These are phyloP conservation scores for Salix dunnii DNA, from an alignment of 345 rosid species.

Conservation along the genomic window DNA sequence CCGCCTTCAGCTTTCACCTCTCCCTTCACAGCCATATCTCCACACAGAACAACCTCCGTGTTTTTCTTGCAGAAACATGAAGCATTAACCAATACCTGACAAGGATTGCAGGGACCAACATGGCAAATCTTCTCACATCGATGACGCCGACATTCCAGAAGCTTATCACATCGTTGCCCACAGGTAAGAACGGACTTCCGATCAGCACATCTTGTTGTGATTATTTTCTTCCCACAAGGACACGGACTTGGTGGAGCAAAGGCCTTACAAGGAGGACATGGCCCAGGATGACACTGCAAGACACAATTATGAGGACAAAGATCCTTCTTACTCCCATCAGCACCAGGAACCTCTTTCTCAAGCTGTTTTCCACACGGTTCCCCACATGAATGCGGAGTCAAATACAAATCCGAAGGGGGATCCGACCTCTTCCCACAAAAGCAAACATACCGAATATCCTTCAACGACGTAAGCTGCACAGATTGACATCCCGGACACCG, in stretches of 20 bases:
- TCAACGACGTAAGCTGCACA: slow-evolving; percentile 67
- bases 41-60: slow-evolving; percentile 65
- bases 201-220: slow-evolving; percentile 88
- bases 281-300: slow-evolving; percentile 97
- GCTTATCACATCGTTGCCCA: slow-evolving; percentile 70
- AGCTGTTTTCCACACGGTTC: slow-evolving; percentile 95
- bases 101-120: slow-evolving; percentile 78
- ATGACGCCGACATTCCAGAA: slow-evolving; percentile 75
- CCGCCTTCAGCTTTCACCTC: slow-evolving; percentile 67
- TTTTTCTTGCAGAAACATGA: slow-evolving; percentile 81
- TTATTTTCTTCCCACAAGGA: slow-evolving; percentile 80
- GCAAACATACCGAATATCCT: slow-evolving; percentile 76
- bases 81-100: slow-evolving; percentile 62
- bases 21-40: slow-evolving; percentile 82
- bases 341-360: slow-evolving; percentile 43
- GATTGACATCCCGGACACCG: slow-evolving; percentile 96
- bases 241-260: slow-evolving; percentile 81
- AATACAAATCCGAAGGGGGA: slow-evolving; percentile 83
- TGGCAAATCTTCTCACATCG: slow-evolving; percentile 68
- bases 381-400: slow-evolving; percentile 97
- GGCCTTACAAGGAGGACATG: slow-evolving; percentile 96
- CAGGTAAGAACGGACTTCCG: slow-evolving; percentile 66
- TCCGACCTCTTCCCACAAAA: slow-evolving; percentile 82
- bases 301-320: slow-evolving; percentile 89
- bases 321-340: slow-evolving; percentile 47